Percentiles rank a stretch among this genome's conserved stretches.
These are phyloP conservation scores for Boletus rubroflammeus DNA, from an alignment of 768 basidiomycete species.

Conservation along the genomic window DNA sequence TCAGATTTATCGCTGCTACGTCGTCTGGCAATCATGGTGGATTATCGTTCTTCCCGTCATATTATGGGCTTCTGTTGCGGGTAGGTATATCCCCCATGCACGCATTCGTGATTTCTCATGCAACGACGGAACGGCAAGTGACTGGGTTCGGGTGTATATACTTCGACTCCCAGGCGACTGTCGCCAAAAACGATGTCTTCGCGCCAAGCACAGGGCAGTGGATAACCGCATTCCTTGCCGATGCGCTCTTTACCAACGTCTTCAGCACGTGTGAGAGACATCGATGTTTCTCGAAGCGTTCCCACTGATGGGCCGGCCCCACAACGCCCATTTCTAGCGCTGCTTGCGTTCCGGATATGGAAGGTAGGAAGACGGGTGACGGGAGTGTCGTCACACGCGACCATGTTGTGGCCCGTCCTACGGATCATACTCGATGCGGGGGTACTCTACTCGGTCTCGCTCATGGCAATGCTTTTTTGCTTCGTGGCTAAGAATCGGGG, in stretches of 20 bases:
- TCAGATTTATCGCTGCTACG: slow-evolving; percentile 28
- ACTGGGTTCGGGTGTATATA: slow-evolving; percentile 18
- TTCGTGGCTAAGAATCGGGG: slow-evolving; percentile 21
- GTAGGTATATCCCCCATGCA: not conserved
- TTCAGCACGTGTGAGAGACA: slow-evolving; percentile 15
- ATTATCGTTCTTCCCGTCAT: slow-evolving; percentile 19
- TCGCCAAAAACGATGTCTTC: slow-evolving; percentile 14
- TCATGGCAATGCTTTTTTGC: slow-evolving; percentile 21
- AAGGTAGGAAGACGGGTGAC: slow-evolving; percentile 8
- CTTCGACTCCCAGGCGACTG: slow-evolving; percentile 8
- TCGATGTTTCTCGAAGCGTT: not conserved
- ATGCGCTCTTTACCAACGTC: slow-evolving; percentile 21
- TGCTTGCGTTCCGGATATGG: slow-evolving; percentile 28
- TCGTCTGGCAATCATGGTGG: slow-evolving; percentile 25
- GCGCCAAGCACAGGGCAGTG: slow-evolving; percentile 13
- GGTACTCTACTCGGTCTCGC: slow-evolving; percentile 20
- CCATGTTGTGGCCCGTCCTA: slow-evolving; percentile 16
- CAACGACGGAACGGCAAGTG: not conserved
- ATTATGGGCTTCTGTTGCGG: slow-evolving; percentile 15
- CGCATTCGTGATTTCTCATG: not conserved
- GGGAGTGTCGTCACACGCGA: not conserved
- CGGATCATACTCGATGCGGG: slow-evolving; percentile 25
- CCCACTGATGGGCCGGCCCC: not conserved
- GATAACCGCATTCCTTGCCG: slow-evolving; percentile 22
- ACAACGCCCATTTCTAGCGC: slow-evolving; percentile 1